Evolutionary conservation across 2,329 filamentous ascomycete species (phyloP).

Genomic region (Nemania sp.): DNA sequence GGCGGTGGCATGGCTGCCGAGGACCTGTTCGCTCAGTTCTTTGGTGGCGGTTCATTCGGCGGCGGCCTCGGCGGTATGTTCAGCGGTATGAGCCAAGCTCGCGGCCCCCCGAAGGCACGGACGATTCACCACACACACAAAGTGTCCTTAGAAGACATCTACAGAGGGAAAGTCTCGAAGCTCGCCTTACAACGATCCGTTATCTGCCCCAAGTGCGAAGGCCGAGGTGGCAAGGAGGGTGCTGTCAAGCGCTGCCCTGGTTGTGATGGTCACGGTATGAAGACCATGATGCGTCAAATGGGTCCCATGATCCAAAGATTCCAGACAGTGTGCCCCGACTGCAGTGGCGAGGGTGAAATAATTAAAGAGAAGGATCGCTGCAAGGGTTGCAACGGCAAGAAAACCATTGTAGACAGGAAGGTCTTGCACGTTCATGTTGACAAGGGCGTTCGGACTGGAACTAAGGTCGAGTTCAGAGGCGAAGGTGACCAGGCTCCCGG

Average conservation of each 20-base stretch:
- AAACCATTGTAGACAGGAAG: slow-evolving; percentile 96
- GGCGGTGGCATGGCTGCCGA: slow-evolving; percentile 91
- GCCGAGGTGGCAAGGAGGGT: slow-evolving; percentile 93
- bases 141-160: slow-evolving; percentile 96
- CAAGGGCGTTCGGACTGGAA: slow-evolving; percentile 87
- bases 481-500: slow-evolving; percentile 96
- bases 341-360: slow-evolving; percentile 94
- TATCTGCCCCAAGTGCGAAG: slow-evolving; percentile 93
- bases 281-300: slow-evolving; percentile 99
- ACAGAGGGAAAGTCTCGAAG: slow-evolving; percentile 97
- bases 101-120: slow-evolving; percentile 83
- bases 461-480: slow-evolving; percentile 95
- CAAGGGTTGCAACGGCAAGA: slow-evolving; percentile 96
- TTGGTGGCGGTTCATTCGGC: slow-evolving; percentile 72
- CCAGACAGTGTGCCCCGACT: slow-evolving; percentile 98
- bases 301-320: slow-evolving; percentile 99
- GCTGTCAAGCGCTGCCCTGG: slow-evolving; percentile 91
- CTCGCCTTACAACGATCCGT: slow-evolving; percentile 95
- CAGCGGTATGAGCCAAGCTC: slow-evolving; percentile 71
- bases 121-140: slow-evolving; percentile 99
- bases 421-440: slow-evolving; percentile 98
- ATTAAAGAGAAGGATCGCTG: slow-evolving; percentile 97
- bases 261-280: slow-evolving; percentile 95
- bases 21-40: slow-evolving; percentile 96
- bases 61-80: slow-evolving; percentile 81